A percentile compares a stretch with the other conserved stretches of the same genome.
phyloP scores from a whole-genome alignment of 2,329 filamentous ascomycete species.

The Pseudomassariella vexata region DNA sequence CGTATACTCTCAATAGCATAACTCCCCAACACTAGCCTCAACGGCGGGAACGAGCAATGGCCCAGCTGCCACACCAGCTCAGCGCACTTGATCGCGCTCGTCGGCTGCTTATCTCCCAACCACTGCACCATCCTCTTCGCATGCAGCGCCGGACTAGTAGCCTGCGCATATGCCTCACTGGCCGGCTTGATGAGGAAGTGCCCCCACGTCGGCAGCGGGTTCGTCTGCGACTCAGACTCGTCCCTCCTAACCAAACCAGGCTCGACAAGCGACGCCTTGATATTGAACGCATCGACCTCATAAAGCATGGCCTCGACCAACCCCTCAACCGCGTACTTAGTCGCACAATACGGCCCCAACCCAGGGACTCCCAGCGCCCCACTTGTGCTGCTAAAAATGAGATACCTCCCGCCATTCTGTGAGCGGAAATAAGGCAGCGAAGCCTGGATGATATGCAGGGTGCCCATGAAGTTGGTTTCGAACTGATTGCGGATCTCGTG shows the following conservation, averaged over 20 bases:
- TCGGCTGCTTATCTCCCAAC: conserved; percentile 88
- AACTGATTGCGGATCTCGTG: conserved; percentile 94
- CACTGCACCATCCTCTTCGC: conserved; percentile 89
- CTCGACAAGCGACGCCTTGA: conserved; percentile 90
- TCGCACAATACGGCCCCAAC: conserved; percentile 89
- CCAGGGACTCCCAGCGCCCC: conserved; percentile 92
- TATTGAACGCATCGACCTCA: conserved; percentile 84
- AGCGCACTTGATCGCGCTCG: conserved; percentile 85
- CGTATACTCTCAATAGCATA: conserved; percentile 96
- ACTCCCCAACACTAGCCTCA: conserved; percentile 80
- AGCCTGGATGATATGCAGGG: conserved; percentile 84
- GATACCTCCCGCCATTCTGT: conserved; percentile 70
- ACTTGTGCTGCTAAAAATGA: conserved; percentile 91
- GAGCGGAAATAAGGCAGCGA: conserved; percentile 83
- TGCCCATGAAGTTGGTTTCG: conserved; percentile 96
- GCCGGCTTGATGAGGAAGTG: conserved; percentile 88
- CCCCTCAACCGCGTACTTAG: conserved; percentile 94
- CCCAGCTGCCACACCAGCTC: conserved; percentile 92
- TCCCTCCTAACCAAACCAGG: conserved; percentile 84
- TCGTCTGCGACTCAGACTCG: conserved; percentile 53
- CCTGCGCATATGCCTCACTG: conserved; percentile 71
- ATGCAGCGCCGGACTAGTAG: conserved; percentile 79
- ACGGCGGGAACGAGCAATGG: conserved; percentile 88
- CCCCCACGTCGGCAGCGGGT: conserved; percentile 69
- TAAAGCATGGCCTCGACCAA: conserved; percentile 96